Base-by-base conservation (phyloP, 345 rosid species). In the Hevea brasiliensis region DNA sequence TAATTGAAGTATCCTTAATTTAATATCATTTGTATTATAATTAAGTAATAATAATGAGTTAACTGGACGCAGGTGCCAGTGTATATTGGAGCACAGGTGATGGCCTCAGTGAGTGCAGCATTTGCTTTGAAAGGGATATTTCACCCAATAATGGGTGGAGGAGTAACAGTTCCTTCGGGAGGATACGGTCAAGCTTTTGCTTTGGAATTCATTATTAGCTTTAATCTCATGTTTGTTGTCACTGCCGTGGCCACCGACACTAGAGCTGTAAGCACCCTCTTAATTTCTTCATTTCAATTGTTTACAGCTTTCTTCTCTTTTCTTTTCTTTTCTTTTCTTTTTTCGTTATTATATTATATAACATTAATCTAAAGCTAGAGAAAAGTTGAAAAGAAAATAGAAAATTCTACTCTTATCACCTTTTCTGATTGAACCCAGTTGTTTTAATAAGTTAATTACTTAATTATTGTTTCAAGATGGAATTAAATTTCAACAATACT, bases 171-270 rank as follows among this genome's bases (percentile, higher is more conserved):
- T 44, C 97, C 92, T 2, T 80, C 91, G 8, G 90, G 74, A 21
- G 87, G 78, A 48, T 79, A 84, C 6, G 85, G 74, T 20, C 87
- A 86, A 84, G 95, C 97, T 65, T 93, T 93, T 73, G 90, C 89
- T n/a, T 81, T 89, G 85, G 98, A 93, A 79, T 89, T 93, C 45
- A 89, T 89, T 11, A 88, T 91, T 54, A 83, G 88, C 74, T 93
- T 93, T 83, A 89, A 80, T 81, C 97, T 91, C 86, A 93, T 93
- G 98, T 93, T 91, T 60, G 97, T 91, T 18, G 91, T 89, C 85
- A 91, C 97, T 42, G 97, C 95, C 55, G 92, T 91, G 2, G 91
- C 98, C 84, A 93, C 98, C 79, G 95, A 93, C 92, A 93, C 92
- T 0, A 84, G 92, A 88, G 97, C 98, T 75, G 95, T 93, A 84